Conservation (phyloP, 306 rosid genomes). For the Begonia loranthoides region DNA sequence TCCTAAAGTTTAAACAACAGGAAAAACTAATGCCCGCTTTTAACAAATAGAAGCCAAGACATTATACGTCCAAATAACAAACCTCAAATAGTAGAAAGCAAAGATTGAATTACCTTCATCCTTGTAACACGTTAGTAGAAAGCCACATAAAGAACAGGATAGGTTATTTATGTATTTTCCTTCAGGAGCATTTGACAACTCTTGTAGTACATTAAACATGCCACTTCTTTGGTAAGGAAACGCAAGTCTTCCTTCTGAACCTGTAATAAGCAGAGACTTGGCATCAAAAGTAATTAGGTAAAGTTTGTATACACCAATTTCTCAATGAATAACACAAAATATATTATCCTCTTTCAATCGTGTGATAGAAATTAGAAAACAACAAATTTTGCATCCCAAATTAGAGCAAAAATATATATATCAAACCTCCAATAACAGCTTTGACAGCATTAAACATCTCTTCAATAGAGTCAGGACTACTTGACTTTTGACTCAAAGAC, state of each 20-base stretch:
- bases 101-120: slow-evolving; percentile 48
- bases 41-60: slow-evolving; percentile 2
- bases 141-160: slow-evolving; percentile 46
- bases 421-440: slow-evolving; percentile 73
- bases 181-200: slow-evolving; percentile 66
- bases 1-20: slow-evolving; percentile 34
- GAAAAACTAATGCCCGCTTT: slow-evolving; percentile 10
- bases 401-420: slow-evolving; percentile 1
- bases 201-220: slow-evolving; percentile 68
- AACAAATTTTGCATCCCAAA: no score
- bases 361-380: no score
- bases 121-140: slow-evolving; percentile 69
- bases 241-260: slow-evolving; percentile 92
- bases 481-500: slow-evolving; percentile 70
- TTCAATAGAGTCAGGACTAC: slow-evolving; percentile 76
- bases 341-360: no score
- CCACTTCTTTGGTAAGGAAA: slow-evolving; percentile 94
- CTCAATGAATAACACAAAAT: no score
- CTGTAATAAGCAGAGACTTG: slow-evolving; percentile 22
- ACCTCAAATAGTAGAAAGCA: background rate
- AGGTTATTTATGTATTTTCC: slow-evolving; percentile 52
- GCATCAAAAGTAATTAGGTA: slow-evolving; percentile 9
- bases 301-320: no score
- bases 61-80: background rate
- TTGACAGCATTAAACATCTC: slow-evolving; percentile 67